Base-by-base conservation (phyloP, 1,139 yeast genomes). In the Candida anutae region DNA sequence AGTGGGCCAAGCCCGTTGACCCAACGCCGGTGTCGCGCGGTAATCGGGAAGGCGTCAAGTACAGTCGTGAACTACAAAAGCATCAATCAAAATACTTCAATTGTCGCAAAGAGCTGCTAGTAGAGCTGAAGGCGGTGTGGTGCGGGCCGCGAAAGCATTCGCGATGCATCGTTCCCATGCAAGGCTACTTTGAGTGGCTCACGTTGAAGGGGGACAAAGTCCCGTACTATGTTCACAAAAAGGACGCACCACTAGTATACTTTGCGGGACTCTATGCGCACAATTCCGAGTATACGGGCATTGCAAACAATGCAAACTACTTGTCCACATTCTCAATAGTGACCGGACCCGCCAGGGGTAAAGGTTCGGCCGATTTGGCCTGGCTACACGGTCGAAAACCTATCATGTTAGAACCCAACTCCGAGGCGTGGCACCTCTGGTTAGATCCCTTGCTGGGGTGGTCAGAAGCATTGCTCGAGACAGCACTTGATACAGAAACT, bases 151-250 rank as follows among this genome's bases (percentile, higher is more conserved):
- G 62, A 17, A 52, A 54, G 12, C 43, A 50, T 12, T 37, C 41
- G 5, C 49, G 84, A 22, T 87, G 95, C 46, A 77, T 78, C 1
- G 72, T 85, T 0, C 88, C 94, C 1, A 69, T 82, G 23, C 72
- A 73, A 42, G 96, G 96, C 0, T 88, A 87, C 50, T 87, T 72
- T 46, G 97, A 87, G 50, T 87, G 96, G 96, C 51, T 44, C 17
- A 58, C 58, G 28, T 39, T 40, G 14, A 33, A 43, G 12, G 46
- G 45, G 2, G 59, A 58, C 13, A 76, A 71, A 39, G 48, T 50
- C 0, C 95, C 96, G 0, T 74, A 79, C 47, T 87, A 61, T 46
- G 64, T 87, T 11, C 70, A 66, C 28, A 63, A 81, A 6, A 62
- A 60, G 22, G 69, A 67, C 30, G 49, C 58, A 0, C 59, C 70